These are phyloP conservation scores for Globisporangium heterothallicum DNA, from an alignment of 352 stramenopile genomes.

Conservation along the genomic window DNA sequence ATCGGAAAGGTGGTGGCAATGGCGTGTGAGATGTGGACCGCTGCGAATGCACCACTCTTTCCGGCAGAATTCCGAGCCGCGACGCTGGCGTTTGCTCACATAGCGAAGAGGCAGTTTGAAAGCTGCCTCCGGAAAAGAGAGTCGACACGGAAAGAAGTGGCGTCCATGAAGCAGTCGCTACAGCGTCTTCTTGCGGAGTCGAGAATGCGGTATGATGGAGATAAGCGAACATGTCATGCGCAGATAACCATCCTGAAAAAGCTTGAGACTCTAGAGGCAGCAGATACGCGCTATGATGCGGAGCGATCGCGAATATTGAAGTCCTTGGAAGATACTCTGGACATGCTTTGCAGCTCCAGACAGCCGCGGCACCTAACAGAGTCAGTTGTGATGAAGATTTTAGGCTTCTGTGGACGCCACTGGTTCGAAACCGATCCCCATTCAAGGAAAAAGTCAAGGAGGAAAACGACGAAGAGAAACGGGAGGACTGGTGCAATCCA, in stretches of 20 bases:
- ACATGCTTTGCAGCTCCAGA: slow-evolving; percentile 23
- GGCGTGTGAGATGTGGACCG: slow-evolving; percentile 32
- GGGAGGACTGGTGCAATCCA: slow-evolving; percentile 2
- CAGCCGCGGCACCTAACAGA: slow-evolving; percentile 24
- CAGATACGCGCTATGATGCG: slow-evolving; percentile 30
- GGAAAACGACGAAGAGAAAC: slow-evolving; percentile 4
- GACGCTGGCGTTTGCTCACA: slow-evolving; percentile 27
- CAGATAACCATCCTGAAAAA: slow-evolving; percentile 36
- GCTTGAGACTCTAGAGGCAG: slow-evolving; percentile 26
- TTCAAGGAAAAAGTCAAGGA: slow-evolving; percentile 3
- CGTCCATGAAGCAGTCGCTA: slow-evolving; percentile 21
- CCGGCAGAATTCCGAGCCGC: slow-evolving; percentile 38
- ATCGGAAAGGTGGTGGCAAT: slow-evolving; percentile 27
- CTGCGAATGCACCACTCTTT: slow-evolving; percentile 35
- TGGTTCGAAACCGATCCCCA: slow-evolving; percentile 39
- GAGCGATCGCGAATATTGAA: slow-evolving; percentile 24
- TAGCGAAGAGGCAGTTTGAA: slow-evolving; percentile 31
- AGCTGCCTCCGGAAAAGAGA: slow-evolving; percentile 13
- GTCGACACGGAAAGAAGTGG: slow-evolving; percentile 24
- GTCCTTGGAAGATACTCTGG: slow-evolving; percentile 24
- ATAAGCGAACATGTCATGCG: slow-evolving; percentile 21
- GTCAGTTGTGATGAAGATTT: slow-evolving; percentile 26
- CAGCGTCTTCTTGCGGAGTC: slow-evolving; percentile 37
- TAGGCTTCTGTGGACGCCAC: slow-evolving; percentile 49
- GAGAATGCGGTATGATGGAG: slow-evolving; percentile 51